Percentiles rank a stretch among this genome's conserved stretches.
These are phyloP conservation scores for Dorcoceras hygrometricum DNA, from an alignment of 257 asterid genomes.

Conservation along the genomic window DNA sequence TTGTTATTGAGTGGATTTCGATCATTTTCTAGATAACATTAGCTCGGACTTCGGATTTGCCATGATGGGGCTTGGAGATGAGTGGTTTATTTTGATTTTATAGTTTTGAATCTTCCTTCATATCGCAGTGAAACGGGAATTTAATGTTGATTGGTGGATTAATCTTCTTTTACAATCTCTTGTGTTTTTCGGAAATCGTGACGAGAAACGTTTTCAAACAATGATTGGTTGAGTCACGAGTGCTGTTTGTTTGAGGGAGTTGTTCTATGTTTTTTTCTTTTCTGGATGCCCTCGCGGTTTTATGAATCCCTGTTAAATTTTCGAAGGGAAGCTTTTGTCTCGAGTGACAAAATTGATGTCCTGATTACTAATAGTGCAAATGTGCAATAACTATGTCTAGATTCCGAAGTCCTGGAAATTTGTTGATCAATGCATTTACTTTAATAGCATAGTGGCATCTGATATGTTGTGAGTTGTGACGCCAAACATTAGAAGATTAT, in stretches of 20 bases:
- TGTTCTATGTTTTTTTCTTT: too few relatives aligned
- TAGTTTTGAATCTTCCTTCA: neutral
- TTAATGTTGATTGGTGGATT: neutral
- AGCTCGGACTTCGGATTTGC: neutral
- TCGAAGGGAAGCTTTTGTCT: constrained; percentile 6
- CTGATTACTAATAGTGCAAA: too few relatives aligned
- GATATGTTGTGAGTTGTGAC: constrained; percentile 18
- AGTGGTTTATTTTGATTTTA: neutral
- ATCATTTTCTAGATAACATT: too few relatives aligned
- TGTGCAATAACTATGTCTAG: neutral
- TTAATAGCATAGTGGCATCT: neutral
- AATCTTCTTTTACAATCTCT: neutral
- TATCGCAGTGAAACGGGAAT: neutral
- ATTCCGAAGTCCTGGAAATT: neutral
- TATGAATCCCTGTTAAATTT: neutral
- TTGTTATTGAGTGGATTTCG: neutral
- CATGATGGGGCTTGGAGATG: neutral
- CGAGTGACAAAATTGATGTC: constrained; percentile 1
- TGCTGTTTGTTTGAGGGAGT: neutral
- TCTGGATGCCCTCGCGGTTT: neutral
- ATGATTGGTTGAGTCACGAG: neutral
- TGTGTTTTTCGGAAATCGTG: neutral
- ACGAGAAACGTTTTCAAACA: neutral
- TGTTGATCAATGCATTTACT: neutral
- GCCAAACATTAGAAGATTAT: constrained; percentile 5